Conservation (phyloP, 2,329 filamentous ascomycete species). For the Scedosporium dehoogii region DNA sequence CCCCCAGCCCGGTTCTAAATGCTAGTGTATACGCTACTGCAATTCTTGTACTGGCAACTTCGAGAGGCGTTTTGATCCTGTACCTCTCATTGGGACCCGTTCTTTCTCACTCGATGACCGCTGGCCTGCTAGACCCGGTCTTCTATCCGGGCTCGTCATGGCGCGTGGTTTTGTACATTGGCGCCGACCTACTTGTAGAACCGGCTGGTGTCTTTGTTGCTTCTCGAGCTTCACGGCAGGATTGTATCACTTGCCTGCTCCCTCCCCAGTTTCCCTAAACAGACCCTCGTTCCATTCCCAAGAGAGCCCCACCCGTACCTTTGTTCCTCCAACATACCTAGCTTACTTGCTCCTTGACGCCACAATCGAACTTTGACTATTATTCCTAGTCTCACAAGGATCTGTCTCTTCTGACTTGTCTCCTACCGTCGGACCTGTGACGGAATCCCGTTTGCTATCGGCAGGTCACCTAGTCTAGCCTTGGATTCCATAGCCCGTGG, state of each 20-base stretch:
- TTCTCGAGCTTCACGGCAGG: not conserved
- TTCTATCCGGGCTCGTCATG: not conserved
- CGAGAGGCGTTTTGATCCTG: not conserved
- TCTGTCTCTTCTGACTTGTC: constrained; percentile 5
- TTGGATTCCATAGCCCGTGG: not conserved
- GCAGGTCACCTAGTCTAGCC: not conserved
- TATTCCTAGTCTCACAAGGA: constrained; percentile 6
- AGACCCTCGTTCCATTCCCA: constrained; percentile 1
- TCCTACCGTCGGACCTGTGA: constrained; percentile 3
- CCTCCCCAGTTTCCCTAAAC: not conserved
- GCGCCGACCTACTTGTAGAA: not conserved
- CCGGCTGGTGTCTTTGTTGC: not conserved
- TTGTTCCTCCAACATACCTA: not conserved
- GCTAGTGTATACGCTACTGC: not conserved
- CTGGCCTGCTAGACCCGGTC: not conserved
- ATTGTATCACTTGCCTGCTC: not conserved
- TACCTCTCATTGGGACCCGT: not conserved
- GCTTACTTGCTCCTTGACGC: constrained; percentile 1
- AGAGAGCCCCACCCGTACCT: constrained; percentile 2
- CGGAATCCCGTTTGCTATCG: constrained; percentile 1
- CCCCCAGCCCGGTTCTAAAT: not conserved
- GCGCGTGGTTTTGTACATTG: not conserved
- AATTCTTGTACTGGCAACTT: not conserved
- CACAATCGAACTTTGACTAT: constrained; percentile 1
- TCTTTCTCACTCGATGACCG: not conserved